phyloP scores from a whole-genome alignment of 1,284 basidiomycete genomes.

The Malassezia japonica region DNA sequence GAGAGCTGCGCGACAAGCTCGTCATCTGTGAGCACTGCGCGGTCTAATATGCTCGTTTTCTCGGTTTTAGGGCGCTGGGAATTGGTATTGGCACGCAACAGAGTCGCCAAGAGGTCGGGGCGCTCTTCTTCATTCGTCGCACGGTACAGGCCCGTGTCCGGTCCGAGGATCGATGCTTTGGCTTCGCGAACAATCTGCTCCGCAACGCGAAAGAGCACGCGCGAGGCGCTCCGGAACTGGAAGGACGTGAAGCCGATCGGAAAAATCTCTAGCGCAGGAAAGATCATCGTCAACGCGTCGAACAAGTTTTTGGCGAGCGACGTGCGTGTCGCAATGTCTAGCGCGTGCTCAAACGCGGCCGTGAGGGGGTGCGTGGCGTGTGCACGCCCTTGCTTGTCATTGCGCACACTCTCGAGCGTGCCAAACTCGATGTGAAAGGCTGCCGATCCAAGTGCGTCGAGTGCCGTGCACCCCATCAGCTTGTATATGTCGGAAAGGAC shows the following conservation, averaged over 20 bases:
- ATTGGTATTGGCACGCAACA: conserved; percentile 42
- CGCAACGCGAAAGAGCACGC: conserved; percentile 3
- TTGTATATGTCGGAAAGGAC: conserved; percentile 7
- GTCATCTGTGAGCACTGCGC: conserved; percentile 22
- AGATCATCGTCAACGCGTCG: conserved; percentile 8
- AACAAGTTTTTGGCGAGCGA: neutral
- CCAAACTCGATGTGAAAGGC: conserved; percentile 12
- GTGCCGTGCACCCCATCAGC: neutral
- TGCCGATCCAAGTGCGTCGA: conserved; percentile 18
- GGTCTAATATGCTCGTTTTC: conserved; percentile 5
- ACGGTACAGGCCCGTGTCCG: neutral
- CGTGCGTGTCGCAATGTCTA: conserved; percentile 8
- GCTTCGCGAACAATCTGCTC: conserved; percentile 4
- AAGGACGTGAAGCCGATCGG: conserved; percentile 7
- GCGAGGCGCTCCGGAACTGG: conserved; percentile 1
- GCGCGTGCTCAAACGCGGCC: conserved; percentile 4
- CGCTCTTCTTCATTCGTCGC: neutral
- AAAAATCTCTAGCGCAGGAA: conserved; percentile 7
- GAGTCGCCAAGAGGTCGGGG: conserved; percentile 32
- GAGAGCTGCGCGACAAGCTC: conserved; percentile 40
- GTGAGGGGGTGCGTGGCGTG: conserved; percentile 6
- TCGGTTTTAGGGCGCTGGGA: conserved; percentile 14
- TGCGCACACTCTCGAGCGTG: neutral
- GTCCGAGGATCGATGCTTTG: neutral
- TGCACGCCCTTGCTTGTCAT: neutral